A percentile compares a stretch with the other conserved stretches of the same genome.
Conservation (phyloP, 106 monocot genomes). For the Dendrobium officinale region DNA sequence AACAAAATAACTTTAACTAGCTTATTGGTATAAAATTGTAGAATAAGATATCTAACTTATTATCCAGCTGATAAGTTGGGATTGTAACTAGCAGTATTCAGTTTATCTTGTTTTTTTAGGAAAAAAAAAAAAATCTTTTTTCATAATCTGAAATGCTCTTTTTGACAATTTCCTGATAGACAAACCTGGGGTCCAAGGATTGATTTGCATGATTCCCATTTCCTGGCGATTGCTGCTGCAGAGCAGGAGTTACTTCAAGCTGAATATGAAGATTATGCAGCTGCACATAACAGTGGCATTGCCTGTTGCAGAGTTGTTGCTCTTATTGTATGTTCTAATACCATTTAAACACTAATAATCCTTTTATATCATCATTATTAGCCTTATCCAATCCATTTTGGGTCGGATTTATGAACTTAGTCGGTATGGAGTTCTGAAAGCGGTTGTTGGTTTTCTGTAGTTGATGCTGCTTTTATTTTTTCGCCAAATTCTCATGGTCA, state of each 20-base stretch:
- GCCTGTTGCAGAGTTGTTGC: conserved; percentile 74
- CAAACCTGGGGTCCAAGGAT: conserved; percentile 67
- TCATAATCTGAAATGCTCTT: not conserved
- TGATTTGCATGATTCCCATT: conserved; percentile 66
- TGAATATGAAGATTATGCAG: conserved; percentile 72
- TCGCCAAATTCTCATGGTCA: conserved; percentile 57
- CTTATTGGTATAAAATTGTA: not conserved
- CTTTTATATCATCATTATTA: not conserved
- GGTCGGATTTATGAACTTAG: not conserved
- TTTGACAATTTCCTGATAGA: conserved; percentile 22
- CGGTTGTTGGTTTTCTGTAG: conserved; percentile 23
- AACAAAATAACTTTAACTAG: not conserved
- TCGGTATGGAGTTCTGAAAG: not conserved
- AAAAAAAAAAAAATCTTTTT: not conserved
- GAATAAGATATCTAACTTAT: not conserved
- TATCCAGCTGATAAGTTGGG: not conserved
- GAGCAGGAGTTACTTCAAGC: conserved; percentile 71
- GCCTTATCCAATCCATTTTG: not conserved
- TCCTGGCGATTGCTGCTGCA: conserved; percentile 70
- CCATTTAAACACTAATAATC: not conserved
- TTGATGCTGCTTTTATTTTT: conserved; percentile 76
- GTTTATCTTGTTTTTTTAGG: not conserved
- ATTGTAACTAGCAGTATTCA: not conserved
- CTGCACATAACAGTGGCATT: conserved; percentile 43
- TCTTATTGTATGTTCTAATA: conserved; percentile 46